phyloP scores from a whole-genome alignment of 148 eudicot species.

The Bassia scoparia region DNA sequence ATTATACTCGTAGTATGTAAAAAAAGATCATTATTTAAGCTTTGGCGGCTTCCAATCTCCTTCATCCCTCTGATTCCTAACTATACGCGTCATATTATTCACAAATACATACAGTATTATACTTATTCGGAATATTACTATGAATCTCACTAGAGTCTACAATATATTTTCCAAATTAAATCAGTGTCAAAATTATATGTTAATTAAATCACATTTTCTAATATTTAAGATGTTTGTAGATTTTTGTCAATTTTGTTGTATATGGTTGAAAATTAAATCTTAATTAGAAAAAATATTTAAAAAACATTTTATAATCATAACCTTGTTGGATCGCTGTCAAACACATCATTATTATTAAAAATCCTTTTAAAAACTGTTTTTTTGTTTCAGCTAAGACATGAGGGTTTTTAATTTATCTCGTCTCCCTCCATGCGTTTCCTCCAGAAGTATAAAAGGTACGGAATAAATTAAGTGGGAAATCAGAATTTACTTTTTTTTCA shows the following conservation, averaged over 20 bases:
- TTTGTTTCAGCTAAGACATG: conserved; percentile 16
- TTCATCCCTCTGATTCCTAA: background rate
- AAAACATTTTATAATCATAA: background rate
- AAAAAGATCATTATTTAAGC: background rate
- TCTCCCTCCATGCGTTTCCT: conserved; percentile 17
- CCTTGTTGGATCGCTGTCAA: conserved; percentile 23
- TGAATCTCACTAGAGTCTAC: no score
- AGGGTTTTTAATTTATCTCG: conserved; percentile 9
- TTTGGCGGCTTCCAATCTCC: conserved; percentile 30
- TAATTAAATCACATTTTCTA: no score
- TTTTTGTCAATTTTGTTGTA: no score
- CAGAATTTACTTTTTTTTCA: background rate
- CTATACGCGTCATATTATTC: conserved; percentile 3
- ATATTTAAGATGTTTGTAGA: no score
- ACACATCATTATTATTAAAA: background rate
- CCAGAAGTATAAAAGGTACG: background rate
- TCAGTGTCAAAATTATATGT: no score
- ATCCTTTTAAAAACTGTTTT: background rate
- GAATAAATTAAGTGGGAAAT: background rate
- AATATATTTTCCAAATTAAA: no score
- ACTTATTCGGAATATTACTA: no score
- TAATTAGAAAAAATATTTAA: background rate
- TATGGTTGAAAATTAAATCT: no score
- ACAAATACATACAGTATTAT: no score
- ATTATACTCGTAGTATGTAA: background rate